A percentile compares a stretch with the other conserved stretches of the same genome.
Evolutionary conservation across 768 basidiomycete genomes (phyloP).

Genomic region (Lepiota brunneoincarnata): DNA sequence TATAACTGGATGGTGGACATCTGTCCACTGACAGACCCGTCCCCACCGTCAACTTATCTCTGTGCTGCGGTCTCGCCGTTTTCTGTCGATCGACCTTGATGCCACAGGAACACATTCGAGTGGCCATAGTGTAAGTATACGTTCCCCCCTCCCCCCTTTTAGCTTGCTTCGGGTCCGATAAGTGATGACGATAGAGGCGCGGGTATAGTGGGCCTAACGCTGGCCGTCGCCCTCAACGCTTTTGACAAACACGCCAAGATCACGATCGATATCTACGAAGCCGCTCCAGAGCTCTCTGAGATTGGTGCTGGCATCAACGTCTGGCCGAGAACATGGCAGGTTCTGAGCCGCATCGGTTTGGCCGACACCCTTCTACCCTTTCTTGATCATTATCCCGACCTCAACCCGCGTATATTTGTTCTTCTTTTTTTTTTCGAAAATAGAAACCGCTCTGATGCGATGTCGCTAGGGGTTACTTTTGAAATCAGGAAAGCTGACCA

Average conservation of each 20-base stretch:
- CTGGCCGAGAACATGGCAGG: slow-evolving; percentile 23
- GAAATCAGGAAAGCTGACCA: slow-evolving; percentile 32
- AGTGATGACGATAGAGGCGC: slow-evolving; percentile 29
- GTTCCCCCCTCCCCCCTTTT: not conserved
- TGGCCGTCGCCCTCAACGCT: slow-evolving; percentile 31
- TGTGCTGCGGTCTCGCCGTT: too few relatives aligned
- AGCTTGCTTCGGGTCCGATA: not conserved
- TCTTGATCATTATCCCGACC: slow-evolving; percentile 14
- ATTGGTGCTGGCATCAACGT: slow-evolving; percentile 43
- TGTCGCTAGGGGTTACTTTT: slow-evolving; percentile 18
- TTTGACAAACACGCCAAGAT: slow-evolving; percentile 18
- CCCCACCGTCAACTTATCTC: too few relatives aligned
- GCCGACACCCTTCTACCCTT: slow-evolving; percentile 11
- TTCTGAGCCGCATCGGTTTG: slow-evolving; percentile 14
- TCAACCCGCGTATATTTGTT: slow-evolving; percentile 14
- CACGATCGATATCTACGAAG: slow-evolving; percentile 41
- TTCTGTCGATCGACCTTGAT: not conserved
- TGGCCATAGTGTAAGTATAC: slow-evolving; percentile 9
- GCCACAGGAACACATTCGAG: not conserved
- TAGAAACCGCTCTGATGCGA: not conserved
- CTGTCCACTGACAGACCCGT: too few relatives aligned
- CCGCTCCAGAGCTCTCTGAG: slow-evolving; percentile 34
- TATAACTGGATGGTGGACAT: too few relatives aligned
- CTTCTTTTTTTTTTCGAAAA: not conserved
- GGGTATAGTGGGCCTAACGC: slow-evolving; percentile 37